Evolutionary conservation across 345 rosid species (phyloP).

Genomic region (Murraya paniculata): DNA sequence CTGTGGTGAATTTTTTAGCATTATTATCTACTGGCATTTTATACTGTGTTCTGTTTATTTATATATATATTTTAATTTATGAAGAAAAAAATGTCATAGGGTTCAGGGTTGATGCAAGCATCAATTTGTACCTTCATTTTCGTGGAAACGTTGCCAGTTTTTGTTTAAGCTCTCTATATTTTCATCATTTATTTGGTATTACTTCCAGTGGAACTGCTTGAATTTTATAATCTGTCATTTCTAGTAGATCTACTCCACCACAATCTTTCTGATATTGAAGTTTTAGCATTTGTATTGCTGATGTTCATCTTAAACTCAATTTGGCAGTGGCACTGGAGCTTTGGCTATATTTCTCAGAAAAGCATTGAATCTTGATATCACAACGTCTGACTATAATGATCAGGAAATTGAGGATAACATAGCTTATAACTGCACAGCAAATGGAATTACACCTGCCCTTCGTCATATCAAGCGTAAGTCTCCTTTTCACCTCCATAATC

Average conservation of each 20-base stretch:
- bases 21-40: too few relatives aligned
- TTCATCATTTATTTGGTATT: neutral
- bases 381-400: conserved; percentile 86
- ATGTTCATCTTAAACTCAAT: conserved; percentile 11
- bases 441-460: conserved; percentile 66
- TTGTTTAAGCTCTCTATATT: neutral
- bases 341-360: conserved; percentile 80
- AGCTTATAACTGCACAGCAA: conserved; percentile 69
- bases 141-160: neutral
- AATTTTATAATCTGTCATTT: neutral
- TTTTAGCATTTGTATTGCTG: conserved; percentile 15
- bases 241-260: neutral
- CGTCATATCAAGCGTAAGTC: conserved; percentile 86
- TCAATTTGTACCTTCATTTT: neutral
- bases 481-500: neutral
- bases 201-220: neutral
- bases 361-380: conserved; percentile 64
- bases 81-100: too few relatives aligned
- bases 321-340: conserved; percentile 89
- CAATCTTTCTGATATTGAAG: neutral
- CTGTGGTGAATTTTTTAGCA: too few relatives aligned
- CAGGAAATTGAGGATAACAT: conserved; percentile 90
- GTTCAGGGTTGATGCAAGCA: too few relatives aligned
- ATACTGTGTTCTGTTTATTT: neutral
- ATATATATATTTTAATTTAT: too few relatives aligned